These are phyloP conservation scores for Lanmaoa rubissima DNA, from an alignment of 768 basidiomycete species.

Conservation along the genomic window DNA sequence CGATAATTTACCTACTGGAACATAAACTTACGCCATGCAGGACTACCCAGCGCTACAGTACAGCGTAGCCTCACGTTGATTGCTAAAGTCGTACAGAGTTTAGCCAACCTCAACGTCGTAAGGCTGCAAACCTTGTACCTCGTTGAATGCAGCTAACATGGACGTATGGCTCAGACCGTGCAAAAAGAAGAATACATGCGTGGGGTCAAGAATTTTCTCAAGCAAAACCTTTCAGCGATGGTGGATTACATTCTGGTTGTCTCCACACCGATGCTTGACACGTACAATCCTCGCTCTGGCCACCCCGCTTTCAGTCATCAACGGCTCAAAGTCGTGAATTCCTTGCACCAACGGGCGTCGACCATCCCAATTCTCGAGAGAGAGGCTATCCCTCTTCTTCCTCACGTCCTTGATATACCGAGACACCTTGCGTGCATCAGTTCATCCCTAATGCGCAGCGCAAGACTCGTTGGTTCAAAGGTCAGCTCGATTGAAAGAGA, in stretches of 20 bases:
- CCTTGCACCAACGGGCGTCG: slow-evolving; percentile 55
- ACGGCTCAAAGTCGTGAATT: slow-evolving; percentile 51
- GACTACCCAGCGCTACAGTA: slow-evolving; percentile 61
- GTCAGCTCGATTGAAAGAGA: slow-evolving; percentile 32
- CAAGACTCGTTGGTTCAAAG: slow-evolving; percentile 43
- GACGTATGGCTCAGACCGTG: slow-evolving; percentile 39
- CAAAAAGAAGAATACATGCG: slow-evolving; percentile 85
- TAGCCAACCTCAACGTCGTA: slow-evolving; percentile 81
- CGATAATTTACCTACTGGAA: background rate
- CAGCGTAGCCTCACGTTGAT: slow-evolving; percentile 82
- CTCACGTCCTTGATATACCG: slow-evolving; percentile 75
- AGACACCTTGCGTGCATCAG: slow-evolving; percentile 75
- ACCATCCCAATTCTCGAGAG: slow-evolving; percentile 56
- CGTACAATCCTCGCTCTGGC: slow-evolving; percentile 27
- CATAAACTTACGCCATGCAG: slow-evolving; percentile 38
- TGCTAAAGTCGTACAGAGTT: slow-evolving; percentile 85
- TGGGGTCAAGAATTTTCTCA: slow-evolving; percentile 70
- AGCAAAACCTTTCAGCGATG: slow-evolving; percentile 64
- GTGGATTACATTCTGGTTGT: slow-evolving; percentile 73
- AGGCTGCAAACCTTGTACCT: slow-evolving; percentile 24
- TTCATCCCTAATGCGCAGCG: slow-evolving; percentile 69
- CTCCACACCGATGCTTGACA: slow-evolving; percentile 49
- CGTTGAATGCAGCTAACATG: slow-evolving; percentile 1
- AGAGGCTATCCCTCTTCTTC: slow-evolving; percentile 71
- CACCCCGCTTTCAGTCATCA: slow-evolving; percentile 43